Conservation (phyloP, 2,329 filamentous ascomycete genomes). For the Hymenoscyphus scutula region DNA sequence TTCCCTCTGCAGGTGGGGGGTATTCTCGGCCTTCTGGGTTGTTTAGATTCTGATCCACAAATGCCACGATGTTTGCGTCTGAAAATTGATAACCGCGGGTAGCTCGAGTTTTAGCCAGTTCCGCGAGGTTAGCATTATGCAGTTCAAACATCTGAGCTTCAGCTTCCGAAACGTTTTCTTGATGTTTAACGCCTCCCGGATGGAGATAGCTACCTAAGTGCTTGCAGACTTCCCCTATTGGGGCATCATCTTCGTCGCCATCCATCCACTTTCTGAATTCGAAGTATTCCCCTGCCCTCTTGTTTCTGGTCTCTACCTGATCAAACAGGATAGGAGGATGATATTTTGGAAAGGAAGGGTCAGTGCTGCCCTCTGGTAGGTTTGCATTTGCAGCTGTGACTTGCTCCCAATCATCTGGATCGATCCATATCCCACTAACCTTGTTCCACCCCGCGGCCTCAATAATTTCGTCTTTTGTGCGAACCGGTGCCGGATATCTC, state of each 20-base stretch:
- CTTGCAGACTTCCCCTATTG: background rate
- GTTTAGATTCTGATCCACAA: too few relatives aligned
- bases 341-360: background rate
- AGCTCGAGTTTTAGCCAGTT: too few relatives aligned
- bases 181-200: background rate
- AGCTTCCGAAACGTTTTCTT: too few relatives aligned
- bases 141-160: too few relatives aligned
- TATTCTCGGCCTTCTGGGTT: too few relatives aligned
- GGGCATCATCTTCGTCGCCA: background rate
- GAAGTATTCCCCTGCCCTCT: background rate
- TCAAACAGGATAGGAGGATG: background rate
- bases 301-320: background rate
- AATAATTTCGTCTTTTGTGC: constrained; percentile 20
- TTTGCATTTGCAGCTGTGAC: background rate
- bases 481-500: background rate
- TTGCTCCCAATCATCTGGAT: constrained; percentile 15
- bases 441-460: constrained; percentile 31
- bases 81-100: too few relatives aligned
- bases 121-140: too few relatives aligned
- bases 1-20: too few relatives aligned
- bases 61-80: too few relatives aligned
- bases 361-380: background rate
- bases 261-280: background rate
- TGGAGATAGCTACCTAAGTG: background rate
- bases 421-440: constrained; percentile 30